These are phyloP conservation scores for Ramaria rubella DNA, from an alignment of 768 basidiomycete species.

Conservation along the genomic window DNA sequence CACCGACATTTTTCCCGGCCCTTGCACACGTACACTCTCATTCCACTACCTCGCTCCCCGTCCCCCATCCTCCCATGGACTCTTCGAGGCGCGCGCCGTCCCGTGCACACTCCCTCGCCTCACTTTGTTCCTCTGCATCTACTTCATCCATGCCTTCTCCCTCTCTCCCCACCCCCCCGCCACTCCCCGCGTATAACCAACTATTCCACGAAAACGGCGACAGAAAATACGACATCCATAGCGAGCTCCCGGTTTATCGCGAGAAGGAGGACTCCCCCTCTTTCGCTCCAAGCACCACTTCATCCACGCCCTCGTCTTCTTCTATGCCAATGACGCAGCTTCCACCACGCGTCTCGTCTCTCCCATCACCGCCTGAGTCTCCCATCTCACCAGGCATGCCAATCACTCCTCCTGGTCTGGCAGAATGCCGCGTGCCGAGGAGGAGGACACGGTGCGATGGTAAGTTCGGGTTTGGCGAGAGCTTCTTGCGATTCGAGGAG, in stretches of 20 bases:
- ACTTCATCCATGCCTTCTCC: constrained; percentile 4
- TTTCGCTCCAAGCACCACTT: not conserved
- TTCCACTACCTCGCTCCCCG: not conserved
- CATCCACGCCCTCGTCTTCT: not conserved
- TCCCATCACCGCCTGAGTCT: not conserved
- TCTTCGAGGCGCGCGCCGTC: constrained; percentile 10
- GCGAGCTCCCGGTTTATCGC: constrained; percentile 53
- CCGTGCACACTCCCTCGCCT: constrained; percentile 11
- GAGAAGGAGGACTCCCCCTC: not conserved
- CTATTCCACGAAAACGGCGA: constrained; percentile 71
- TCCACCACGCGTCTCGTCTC: not conserved
- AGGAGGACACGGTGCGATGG: not conserved
- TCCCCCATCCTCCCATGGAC: constrained; percentile 3
- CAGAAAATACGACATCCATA: constrained; percentile 58
- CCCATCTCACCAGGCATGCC: not conserved
- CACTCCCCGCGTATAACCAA: constrained; percentile 71
- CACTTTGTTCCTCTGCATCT: constrained; percentile 3
- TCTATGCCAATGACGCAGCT: not conserved
- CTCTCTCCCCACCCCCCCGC: constrained; percentile 16
- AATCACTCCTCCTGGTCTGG: not conserved
- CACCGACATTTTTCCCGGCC: not conserved
- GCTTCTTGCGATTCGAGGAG: not conserved
- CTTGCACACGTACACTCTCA: not conserved
- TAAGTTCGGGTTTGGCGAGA: constrained; percentile 1
- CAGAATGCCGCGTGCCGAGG: not conserved